Evolutionary conservation across 257 asterid species (phyloP).

Genomic region (Fraxinus pennsylvanica): DNA sequence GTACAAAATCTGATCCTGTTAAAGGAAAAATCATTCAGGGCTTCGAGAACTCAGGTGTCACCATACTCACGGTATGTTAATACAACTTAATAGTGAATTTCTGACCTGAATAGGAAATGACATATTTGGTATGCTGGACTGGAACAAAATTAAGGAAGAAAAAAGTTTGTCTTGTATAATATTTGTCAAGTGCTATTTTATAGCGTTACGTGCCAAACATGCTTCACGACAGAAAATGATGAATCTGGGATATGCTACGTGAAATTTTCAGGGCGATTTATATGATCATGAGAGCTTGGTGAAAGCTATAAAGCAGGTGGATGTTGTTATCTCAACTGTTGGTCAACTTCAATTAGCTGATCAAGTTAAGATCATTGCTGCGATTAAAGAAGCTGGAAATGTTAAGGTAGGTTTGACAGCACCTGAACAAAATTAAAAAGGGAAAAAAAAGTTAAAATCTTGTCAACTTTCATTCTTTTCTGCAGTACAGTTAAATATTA

Average conservation of each 20-base stretch:
- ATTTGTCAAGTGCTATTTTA: neutral
- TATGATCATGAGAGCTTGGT: conserved; percentile 56
- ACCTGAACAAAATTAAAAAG: no score
- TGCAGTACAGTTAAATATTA: neutral
- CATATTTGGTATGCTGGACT: neutral
- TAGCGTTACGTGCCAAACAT: neutral
- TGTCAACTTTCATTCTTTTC: no score
- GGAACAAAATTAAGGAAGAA: neutral
- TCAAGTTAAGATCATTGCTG: conserved; percentile 60
- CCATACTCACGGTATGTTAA: conserved; percentile 49
- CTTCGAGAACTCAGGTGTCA: conserved; percentile 64
- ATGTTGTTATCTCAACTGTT: conserved; percentile 65
- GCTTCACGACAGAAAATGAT: neutral
- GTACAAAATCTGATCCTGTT: conserved; percentile 56
- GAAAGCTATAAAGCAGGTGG: conserved; percentile 67
- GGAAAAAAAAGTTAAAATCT: no score
- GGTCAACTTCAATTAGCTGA: conserved; percentile 52
- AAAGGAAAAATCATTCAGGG: conserved; percentile 55
- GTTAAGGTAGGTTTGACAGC: conserved; percentile 44
- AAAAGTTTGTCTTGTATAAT: neutral
- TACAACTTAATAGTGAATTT: neutral
- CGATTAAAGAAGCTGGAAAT: conserved; percentile 76
- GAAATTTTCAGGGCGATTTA: conserved; percentile 52
- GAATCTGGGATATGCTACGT: neutral
- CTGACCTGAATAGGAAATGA: neutral